Base-by-base conservation (phyloP, 1,139 yeast genomes). In the Arxiozyma slooffiae region DNA sequence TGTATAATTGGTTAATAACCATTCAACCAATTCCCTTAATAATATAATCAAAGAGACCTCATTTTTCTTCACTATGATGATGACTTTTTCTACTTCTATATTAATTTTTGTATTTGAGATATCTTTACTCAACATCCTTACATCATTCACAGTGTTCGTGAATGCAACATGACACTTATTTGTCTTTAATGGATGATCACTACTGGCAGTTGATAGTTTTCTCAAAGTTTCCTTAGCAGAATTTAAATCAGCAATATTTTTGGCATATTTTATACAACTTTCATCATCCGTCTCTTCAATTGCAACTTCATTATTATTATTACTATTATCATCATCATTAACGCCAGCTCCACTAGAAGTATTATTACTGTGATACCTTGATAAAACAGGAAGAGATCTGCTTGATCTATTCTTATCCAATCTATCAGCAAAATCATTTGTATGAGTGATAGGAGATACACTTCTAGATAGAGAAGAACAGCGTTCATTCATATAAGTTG, bases 61-160 rank as follows among this genome's bases (percentile, higher is more conserved):
- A 50, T 92, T 75, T 0, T 94, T 94, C 65, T 88, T 88, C n/a
- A 95, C 86, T 16, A 87, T 88, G 21, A 87, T 77, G 79, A 87
- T 76, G 21, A 87, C 78, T 9, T 85, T 79, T 51, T 76, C 75
- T 16, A 85, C 82, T 52, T 84, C 82, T 37, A 87, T 67, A 57
- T 81, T 82, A 44, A 87, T 82, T 2, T 87, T 82, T 8, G 95
- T 88, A 58, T 80, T 78, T 46, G 86, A 78, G 42, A 87, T 71
- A 64, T 84, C 85, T 57, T 82, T 82, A 23, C 90, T 88, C 52
- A 87, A 72, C 72, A 84, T 78, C 47, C 95, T 74, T 3, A 87
- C 95, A 3, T 92, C 92, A 58, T 87, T 85, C 7, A 95, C 95
- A 1, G 95, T 86, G 62, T 86, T 86, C 3, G 92, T 86, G 58